A percentile compares a stretch with the other conserved stretches of the same genome.
Conservation (phyloP, 2,329 filamentous ascomycete species). For the Alternaria solani region DNA sequence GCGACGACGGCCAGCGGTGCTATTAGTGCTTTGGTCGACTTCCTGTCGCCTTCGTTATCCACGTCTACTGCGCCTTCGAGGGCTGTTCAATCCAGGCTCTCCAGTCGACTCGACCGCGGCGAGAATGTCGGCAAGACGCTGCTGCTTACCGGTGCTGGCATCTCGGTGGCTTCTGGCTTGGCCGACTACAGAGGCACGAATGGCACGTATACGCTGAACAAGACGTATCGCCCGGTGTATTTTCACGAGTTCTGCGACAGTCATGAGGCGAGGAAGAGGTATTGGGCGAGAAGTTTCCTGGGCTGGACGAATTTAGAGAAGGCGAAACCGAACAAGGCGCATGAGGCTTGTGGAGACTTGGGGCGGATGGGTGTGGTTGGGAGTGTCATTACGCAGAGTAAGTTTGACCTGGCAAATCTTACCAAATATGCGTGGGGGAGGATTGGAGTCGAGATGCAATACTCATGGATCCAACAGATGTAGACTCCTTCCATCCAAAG, state of each 20-base stretch:
- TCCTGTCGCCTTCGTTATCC: constrained; percentile 66
- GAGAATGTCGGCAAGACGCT: constrained; percentile 64
- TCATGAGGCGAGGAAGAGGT: constrained; percentile 87
- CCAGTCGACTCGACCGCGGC: constrained; percentile 1
- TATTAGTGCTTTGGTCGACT: constrained; percentile 76
- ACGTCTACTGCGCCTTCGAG: constrained; percentile 19
- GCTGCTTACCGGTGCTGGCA: constrained; percentile 82
- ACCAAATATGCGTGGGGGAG: background rate
- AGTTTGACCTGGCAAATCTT: constrained; percentile 15
- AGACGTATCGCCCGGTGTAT: constrained; percentile 89
- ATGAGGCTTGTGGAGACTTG: constrained; percentile 78
- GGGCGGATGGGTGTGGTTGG: constrained; percentile 75
- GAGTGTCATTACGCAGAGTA: constrained; percentile 85
- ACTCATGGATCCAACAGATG: constrained; percentile 59
- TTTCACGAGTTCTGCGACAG: constrained; percentile 84
- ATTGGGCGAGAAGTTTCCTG: constrained; percentile 94
- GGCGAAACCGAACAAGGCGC: constrained; percentile 80
- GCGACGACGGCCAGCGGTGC: constrained; percentile 76
- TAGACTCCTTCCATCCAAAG: constrained; percentile 87
- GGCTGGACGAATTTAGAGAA: constrained; percentile 86
- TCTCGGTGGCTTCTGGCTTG: constrained; percentile 91
- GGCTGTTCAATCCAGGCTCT: constrained; percentile 13
- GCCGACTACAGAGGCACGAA: constrained; percentile 90
- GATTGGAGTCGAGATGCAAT: background rate
- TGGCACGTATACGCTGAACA: constrained; percentile 93